Percentiles rank a stretch among this genome's conserved stretches.
These are phyloP conservation scores for Populus tremula DNA, from an alignment of 345 rosid genomes.

Conservation along the genomic window DNA sequence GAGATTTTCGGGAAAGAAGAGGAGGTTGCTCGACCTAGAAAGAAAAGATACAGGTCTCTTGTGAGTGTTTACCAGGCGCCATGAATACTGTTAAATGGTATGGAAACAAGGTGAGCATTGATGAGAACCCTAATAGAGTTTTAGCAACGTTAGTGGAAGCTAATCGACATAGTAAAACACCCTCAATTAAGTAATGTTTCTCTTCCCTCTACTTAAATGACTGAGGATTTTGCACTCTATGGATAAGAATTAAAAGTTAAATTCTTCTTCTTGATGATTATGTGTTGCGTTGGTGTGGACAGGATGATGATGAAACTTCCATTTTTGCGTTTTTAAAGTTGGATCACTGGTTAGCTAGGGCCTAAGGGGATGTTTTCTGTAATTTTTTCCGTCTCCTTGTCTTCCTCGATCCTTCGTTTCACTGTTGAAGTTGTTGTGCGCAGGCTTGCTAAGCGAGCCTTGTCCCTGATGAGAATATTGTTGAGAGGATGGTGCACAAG, in stretches of 20 bases:
- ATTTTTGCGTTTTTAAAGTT: not conserved
- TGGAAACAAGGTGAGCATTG: not conserved
- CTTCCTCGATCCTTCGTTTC: not conserved
- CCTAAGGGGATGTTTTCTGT: too few species aligned
- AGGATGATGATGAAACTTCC: not conserved
- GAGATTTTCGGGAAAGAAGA: constrained; percentile 40
- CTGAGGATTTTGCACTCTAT: not conserved
- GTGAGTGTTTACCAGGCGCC: constrained; percentile 26
- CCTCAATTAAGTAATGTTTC: not conserved
- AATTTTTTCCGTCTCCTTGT: too few species aligned
- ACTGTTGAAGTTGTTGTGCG: not conserved
- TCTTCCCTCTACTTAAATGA: not conserved
- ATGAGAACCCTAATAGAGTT: not conserved
- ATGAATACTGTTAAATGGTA: not conserved
- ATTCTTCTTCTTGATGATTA: not conserved
- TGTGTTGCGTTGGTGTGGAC: not conserved
- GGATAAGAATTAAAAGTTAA: not conserved
- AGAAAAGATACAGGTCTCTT: constrained; percentile 35
- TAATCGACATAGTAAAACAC: not conserved
- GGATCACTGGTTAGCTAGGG: not conserved
- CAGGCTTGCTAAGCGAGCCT: not conserved
- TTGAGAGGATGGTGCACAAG: not conserved
- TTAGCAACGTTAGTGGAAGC: not conserved
- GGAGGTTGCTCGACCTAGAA: constrained; percentile 18
- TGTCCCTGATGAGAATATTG: not conserved